A percentile compares a stretch with the other conserved stretches of the same genome.
Evolutionary conservation across 2,329 filamentous ascomycete genomes (phyloP).

Genomic region (Diaporthe capsici): DNA sequence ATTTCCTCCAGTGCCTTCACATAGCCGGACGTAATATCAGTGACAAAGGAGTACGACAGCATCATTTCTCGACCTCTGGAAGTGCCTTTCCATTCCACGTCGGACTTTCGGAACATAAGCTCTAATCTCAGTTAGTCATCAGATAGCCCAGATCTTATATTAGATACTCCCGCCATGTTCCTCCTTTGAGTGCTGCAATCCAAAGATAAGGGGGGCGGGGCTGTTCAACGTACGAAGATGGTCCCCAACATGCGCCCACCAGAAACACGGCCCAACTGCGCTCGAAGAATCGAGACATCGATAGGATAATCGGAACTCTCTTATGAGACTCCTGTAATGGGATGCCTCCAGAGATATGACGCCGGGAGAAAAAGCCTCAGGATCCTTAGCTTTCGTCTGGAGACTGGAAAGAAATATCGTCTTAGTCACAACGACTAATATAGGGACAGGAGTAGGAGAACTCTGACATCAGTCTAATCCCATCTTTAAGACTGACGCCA

Average conservation of each 20-base stretch:
- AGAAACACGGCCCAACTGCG: conserved; percentile 53
- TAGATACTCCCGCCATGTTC: rapidly evolving
- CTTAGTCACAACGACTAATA: neutral
- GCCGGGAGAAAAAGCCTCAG: conserved; percentile 48
- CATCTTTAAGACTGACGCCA: conserved; percentile 22
- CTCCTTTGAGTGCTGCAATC: neutral
- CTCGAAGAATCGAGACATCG: conserved; percentile 49
- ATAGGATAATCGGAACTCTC: conserved; percentile 48
- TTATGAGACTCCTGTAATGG: conserved; percentile 48
- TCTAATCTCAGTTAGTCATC: conserved; percentile 40
- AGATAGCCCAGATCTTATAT: rapidly evolving
- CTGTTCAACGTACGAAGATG: conserved; percentile 46
- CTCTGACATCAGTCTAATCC: conserved; percentile 41
- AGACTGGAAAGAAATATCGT: conserved; percentile 37
- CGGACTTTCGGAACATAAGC: conserved; percentile 53
- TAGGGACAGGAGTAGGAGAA: neutral
- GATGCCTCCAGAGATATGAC: conserved; percentile 46
- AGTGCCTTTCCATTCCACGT: conserved; percentile 49
- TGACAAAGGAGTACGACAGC: conserved; percentile 50
- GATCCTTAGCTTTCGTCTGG: conserved; percentile 45
- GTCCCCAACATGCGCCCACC: conserved; percentile 48
- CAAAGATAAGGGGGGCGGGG: too few species aligned
- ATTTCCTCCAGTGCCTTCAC: conserved; percentile 49
- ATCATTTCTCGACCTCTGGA: conserved; percentile 53
- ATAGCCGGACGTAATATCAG: conserved; percentile 50